A percentile compares a stretch with the other conserved stretches of the same genome.
These are phyloP conservation scores for Bjerkandera adusta DNA, from an alignment of 1,284 basidiomycete species.

Conservation along the genomic window DNA sequence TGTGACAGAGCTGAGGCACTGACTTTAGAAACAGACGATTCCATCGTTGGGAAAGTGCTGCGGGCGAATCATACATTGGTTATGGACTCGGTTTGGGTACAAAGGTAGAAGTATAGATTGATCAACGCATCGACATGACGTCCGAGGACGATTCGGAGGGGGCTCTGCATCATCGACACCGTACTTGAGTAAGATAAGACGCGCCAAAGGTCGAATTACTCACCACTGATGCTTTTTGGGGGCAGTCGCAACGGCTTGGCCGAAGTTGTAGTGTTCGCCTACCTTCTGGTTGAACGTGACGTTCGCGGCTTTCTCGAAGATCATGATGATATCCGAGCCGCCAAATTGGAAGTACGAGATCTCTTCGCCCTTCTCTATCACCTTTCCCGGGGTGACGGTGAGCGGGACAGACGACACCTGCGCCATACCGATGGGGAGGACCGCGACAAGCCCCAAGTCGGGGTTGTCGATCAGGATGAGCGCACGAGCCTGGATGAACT, in stretches of 20 bases:
- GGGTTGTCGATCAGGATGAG: constrained; percentile 20
- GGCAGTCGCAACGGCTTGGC: constrained; percentile 6
- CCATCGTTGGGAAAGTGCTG: too few species aligned
- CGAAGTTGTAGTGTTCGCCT: constrained; percentile 18
- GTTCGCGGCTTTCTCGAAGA: constrained; percentile 20
- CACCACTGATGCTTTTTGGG: too few species aligned
- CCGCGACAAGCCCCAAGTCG: constrained; percentile 21
- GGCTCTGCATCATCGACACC: too few species aligned
- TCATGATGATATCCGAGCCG: constrained; percentile 22
- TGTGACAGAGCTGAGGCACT: too few species aligned
- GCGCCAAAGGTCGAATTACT: too few species aligned
- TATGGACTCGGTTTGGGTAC: too few species aligned
- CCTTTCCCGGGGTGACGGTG: constrained; percentile 15
- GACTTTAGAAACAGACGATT: too few species aligned
- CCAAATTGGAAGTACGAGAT: constrained; percentile 22
- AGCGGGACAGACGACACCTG: constrained; percentile 23
- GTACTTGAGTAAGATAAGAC: too few species aligned
- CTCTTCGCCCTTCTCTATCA: constrained; percentile 21
- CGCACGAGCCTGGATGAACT: constrained; percentile 25
- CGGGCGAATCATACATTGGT: too few species aligned
- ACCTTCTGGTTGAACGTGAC: constrained; percentile 15
- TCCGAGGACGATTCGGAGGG: too few species aligned
- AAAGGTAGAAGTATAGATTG: too few species aligned
- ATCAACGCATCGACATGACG: too few species aligned
- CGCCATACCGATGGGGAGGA: constrained; percentile 25